These are phyloP conservation scores for Pueraria montana DNA, from an alignment of 306 rosid species.

Conservation along the genomic window DNA sequence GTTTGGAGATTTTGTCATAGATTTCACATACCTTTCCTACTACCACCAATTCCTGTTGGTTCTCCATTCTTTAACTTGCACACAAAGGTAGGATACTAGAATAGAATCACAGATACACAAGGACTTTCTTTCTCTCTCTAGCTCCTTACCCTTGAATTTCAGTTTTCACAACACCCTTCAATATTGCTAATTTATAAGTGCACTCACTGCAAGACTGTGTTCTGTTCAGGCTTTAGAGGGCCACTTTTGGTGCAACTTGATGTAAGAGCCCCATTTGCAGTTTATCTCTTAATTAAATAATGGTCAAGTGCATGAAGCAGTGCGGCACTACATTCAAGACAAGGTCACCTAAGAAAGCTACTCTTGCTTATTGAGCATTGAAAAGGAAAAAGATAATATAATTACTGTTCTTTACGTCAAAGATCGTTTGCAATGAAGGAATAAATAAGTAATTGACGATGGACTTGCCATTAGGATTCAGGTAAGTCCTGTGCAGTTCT, in stretches of 20 bases:
- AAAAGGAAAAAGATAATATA: conserved; percentile 20
- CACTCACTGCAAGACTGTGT: not conserved
- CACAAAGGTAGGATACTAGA: not conserved
- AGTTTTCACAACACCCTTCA: conserved; percentile 17
- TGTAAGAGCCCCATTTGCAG: conserved; percentile 28
- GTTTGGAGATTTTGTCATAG: conserved; percentile 61
- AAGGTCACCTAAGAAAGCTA: conserved; percentile 9
- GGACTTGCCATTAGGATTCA: too few relatives aligned
- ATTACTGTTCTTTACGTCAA: not conserved
- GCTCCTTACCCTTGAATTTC: not conserved
- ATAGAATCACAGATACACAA: not conserved
- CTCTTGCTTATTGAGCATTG: not conserved
- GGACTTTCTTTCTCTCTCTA: not conserved
- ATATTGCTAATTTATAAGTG: conserved; percentile 41
- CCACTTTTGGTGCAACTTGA: conserved; percentile 39
- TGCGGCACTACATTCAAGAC: conserved; percentile 45
- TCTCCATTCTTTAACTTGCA: conserved; percentile 55
- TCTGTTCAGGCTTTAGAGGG: conserved; percentile 43
- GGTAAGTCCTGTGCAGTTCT: not conserved
- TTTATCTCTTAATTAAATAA: conserved; percentile 26
- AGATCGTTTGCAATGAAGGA: not conserved
- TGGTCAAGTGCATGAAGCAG: conserved; percentile 39
- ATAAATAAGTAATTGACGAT: not conserved
- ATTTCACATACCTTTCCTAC: conserved; percentile 58
- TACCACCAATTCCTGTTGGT: conserved; percentile 55